These are phyloP conservation scores for Zygoascus flipseniorum DNA, from an alignment of 805 yeast species.

Conservation along the genomic window DNA sequence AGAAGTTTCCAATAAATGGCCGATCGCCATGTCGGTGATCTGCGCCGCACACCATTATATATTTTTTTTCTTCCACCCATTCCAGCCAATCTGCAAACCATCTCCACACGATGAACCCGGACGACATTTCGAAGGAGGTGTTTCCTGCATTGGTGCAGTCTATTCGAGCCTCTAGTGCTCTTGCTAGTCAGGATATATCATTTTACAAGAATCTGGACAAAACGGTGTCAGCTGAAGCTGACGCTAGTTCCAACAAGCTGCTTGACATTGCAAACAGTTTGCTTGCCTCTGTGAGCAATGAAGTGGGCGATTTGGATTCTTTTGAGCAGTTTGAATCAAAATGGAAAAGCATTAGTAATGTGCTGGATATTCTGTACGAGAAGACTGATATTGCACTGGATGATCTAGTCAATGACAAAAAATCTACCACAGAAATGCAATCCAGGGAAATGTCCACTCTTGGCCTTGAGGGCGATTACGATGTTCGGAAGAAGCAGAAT, in stretches of 20 bases:
- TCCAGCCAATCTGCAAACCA: neutral
- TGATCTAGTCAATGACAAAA: slow-evolving; percentile 23
- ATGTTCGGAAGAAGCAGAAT: slow-evolving; percentile 14
- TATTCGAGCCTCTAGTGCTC: slow-evolving; percentile 57
- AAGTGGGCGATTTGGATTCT: slow-evolving; percentile 29
- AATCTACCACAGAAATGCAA: neutral
- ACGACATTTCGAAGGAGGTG: slow-evolving; percentile 16
- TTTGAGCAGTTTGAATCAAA: slow-evolving; percentile 38
- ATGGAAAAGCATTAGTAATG: slow-evolving; percentile 57
- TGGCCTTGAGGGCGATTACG: neutral
- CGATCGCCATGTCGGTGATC: too few species aligned
- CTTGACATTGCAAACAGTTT: slow-evolving; percentile 23
- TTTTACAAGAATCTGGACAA: slow-evolving; percentile 60
- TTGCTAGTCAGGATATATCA: slow-evolving; percentile 73
- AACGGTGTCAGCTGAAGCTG: slow-evolving; percentile 35
- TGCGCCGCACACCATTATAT: neutral
- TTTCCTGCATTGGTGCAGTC: slow-evolving; percentile 46
- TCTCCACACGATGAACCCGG: neutral
- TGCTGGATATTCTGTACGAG: slow-evolving; percentile 67
- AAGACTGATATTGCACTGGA: slow-evolving; percentile 66
- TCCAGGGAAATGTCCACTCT: neutral
- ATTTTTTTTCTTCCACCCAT: slow-evolving; percentile 1
- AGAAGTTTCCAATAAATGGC: too few species aligned
- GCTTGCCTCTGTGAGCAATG: slow-evolving; percentile 18
- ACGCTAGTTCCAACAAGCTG: slow-evolving; percentile 25